Base-by-base conservation (phyloP, 495 filamentous ascomycete species). In the Penicillium steckii region DNA sequence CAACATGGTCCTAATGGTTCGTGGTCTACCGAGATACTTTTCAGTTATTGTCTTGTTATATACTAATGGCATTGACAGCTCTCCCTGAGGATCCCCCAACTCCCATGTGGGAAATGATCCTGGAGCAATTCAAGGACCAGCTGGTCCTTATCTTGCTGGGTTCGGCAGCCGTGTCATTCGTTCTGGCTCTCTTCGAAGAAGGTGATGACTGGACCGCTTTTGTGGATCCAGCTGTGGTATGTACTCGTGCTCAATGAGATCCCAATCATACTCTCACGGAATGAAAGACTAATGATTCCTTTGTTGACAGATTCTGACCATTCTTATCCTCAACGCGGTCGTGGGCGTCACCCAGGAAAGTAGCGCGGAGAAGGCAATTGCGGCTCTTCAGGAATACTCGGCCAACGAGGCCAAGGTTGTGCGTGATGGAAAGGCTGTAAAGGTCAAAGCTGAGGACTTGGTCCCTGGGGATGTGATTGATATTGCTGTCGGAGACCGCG, bases 91-190 rank as follows among this genome's bases (percentile, higher is more conserved):
- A 97, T 46, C 92, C 95, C 37, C 89, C 95, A n/a, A 97, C 94
- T 13, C 95, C 95, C 29, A 64, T 99, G 41, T 99, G 94, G 93
- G 80, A 96, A 69, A 84, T 99, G 53, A 87, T 99, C 35, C 78
- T 97, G 46, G 95, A 99, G 69, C 95, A 99, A 71, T 99, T 99
- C 79, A 96, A 99, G 72, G 95, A 99, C 65, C 95, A 99, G 71
- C 81, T 99, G 2, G 95, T 99, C 48, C 80, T 99, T 48, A 99
- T 99, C 61, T 81, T 99, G 3, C 76, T 99, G 43, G 94, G 84
- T 37, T 97, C 92, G 13, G 95, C 95, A 4, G 90, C 82, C n/a
- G 82, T 99, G 37, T 97, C 95, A 2, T 97, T 99, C 58, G 82
- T 94, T 18, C 74, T 99, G 44, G 95, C 95, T 40, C 79, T 99